Percentiles rank a stretch among this genome's conserved stretches.
Evolutionary conservation across 129 eudicot genomes (phyloP).

Genomic region (Kitagawia praeruptora): DNA sequence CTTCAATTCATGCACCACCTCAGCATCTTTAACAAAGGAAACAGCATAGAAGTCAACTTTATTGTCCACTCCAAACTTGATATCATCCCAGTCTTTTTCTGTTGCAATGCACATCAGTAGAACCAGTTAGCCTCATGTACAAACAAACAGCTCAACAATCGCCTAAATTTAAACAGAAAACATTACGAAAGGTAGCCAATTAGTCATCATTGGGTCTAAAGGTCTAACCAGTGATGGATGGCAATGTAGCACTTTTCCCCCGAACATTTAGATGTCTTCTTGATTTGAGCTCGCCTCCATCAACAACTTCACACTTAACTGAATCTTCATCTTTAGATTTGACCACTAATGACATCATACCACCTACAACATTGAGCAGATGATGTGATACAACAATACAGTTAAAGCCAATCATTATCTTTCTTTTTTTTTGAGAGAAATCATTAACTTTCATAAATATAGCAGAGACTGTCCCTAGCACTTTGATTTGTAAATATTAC

Average conservation of each 20-base stretch:
- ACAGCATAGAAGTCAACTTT: slow-evolving; percentile 97
- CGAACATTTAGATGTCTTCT: slow-evolving; percentile 92
- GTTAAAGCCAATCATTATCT: not conserved
- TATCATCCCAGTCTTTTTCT: slow-evolving; percentile 99
- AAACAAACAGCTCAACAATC: not conserved
- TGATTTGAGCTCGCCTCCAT: slow-evolving; percentile 97
- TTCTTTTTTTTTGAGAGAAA: too few species aligned
- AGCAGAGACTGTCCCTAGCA: not conserved
- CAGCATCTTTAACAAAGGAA: slow-evolving; percentile 99
- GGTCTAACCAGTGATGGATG: slow-evolving; percentile 87
- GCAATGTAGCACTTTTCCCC: slow-evolving; percentile 97
- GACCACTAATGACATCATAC: slow-evolving; percentile 90
- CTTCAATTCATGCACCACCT: slow-evolving; percentile 91
- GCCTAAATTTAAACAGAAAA: not conserved
- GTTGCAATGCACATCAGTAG: slow-evolving; percentile 20
- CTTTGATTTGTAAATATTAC: not conserved
- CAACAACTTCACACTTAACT: slow-evolving; percentile 95
- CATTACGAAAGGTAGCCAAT: not conserved
- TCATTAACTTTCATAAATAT: not conserved
- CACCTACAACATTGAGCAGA: slow-evolving; percentile 51
- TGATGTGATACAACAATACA: not conserved
- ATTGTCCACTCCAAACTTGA: slow-evolving; percentile 98
- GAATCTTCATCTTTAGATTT: slow-evolving; percentile 82
- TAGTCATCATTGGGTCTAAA: not conserved
- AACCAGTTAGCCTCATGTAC: slow-evolving; percentile 9